phyloP scores from a whole-genome alignment of 257 asterid species.

The Ligustrum vulgare region DNA sequence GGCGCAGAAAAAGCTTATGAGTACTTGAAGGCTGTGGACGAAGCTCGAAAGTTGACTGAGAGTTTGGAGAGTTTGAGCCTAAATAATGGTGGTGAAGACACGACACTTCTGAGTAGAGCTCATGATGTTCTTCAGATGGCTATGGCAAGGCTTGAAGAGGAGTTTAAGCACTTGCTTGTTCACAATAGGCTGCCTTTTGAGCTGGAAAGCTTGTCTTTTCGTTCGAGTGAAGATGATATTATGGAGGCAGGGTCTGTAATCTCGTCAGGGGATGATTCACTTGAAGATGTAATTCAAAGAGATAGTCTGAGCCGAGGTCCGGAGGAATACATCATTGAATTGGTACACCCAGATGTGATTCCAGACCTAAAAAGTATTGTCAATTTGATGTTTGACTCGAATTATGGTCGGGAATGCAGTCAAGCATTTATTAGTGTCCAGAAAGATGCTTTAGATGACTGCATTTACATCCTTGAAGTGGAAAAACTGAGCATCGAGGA shows the following conservation, averaged over 20 bases:
- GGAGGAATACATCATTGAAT: conserved; percentile 64
- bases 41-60: conserved; percentile 59
- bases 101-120: conserved; percentile 45
- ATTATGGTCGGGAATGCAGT: conserved; percentile 76
- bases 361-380: conserved; percentile 69
- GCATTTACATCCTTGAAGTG: conserved; percentile 73
- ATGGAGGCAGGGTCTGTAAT: conserved; percentile 63
- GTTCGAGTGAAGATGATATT: conserved; percentile 75
- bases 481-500: conserved; percentile 85
- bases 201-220: conserved; percentile 85
- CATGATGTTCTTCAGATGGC: conserved; percentile 78
- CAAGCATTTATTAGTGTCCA: conserved; percentile 68
- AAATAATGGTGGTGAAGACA: conserved; percentile 35
- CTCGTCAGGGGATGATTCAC: conserved; percentile 80
- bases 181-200: conserved; percentile 81
- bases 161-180: conserved; percentile 72
- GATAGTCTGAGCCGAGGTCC: conserved; percentile 69
- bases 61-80: conserved; percentile 27
- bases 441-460: conserved; percentile 85
- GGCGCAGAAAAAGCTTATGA: conserved; percentile 67
- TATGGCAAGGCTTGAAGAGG: conserved; percentile 88
- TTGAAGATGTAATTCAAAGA: conserved; percentile 63
- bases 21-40: conserved; percentile 69
- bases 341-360: conserved; percentile 64
- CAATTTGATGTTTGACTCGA: conserved; percentile 68